Conservation (phyloP, 1,139 yeast species). For the Pichia sp. region DNA sequence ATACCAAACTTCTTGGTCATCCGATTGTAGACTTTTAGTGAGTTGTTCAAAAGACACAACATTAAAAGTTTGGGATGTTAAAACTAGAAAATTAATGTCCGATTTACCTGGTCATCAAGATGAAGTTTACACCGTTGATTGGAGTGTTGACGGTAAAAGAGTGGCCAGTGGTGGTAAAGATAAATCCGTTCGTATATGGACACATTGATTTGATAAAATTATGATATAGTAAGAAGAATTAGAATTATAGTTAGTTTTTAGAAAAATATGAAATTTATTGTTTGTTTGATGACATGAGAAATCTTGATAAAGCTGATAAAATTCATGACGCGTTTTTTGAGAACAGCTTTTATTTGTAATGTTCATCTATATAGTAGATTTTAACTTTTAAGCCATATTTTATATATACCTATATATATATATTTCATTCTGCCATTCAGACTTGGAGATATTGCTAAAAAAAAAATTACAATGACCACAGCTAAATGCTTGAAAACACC, state of each 20-base stretch:
- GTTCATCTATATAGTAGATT: too few relatives aligned
- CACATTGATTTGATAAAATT: slow-evolving; percentile 42
- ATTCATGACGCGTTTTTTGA: too few relatives aligned
- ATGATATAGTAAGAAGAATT: too few relatives aligned
- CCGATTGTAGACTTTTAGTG: slow-evolving; percentile 84
- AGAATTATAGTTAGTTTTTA: too few relatives aligned
- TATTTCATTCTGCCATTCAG: too few relatives aligned
- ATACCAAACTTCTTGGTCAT: slow-evolving; percentile 98
- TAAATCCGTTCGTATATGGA: slow-evolving; percentile 88
- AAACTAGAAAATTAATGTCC: slow-evolving; percentile 72
- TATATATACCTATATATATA: too few relatives aligned
- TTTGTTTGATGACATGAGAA: too few relatives aligned
- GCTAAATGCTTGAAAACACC: slow-evolving; percentile 12
- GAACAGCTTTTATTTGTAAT: too few relatives aligned
- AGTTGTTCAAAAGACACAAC: slow-evolving; percentile 97
- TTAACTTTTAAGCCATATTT: too few relatives aligned
- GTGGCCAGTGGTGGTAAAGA: slow-evolving; percentile 98
- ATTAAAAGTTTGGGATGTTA: slow-evolving; percentile 92
- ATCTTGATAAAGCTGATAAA: too few relatives aligned
- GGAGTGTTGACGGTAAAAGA: slow-evolving; percentile 92
- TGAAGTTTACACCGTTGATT: slow-evolving; percentile 94
- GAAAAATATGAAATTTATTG: too few relatives aligned
- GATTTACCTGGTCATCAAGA: slow-evolving; percentile 95
- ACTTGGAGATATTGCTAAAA: too few relatives aligned
- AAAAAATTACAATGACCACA: slow-evolving; percentile 6